Conservation (phyloP, 2,329 filamentous ascomycete species). For the Hypoxylon sp. region DNA sequence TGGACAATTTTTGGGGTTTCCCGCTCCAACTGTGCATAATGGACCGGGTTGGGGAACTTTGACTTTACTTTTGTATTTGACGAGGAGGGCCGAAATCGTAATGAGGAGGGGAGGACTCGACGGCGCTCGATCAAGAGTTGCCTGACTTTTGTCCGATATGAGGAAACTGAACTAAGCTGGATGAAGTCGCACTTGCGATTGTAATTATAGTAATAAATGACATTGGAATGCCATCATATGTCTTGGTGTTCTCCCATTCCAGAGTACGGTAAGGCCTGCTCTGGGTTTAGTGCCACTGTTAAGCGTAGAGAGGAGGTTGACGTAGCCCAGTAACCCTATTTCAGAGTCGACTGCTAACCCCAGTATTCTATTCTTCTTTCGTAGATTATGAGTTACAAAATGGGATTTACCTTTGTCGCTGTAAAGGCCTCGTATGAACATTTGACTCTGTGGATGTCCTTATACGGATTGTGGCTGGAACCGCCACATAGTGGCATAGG, state of each 20-base stretch:
- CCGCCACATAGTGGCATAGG: constrained; percentile 41
- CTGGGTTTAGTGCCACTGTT: constrained; percentile 2
- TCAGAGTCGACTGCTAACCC: neutral
- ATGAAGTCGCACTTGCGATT: constrained; percentile 34
- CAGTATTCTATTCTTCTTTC: neutral
- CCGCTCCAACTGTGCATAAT: constrained; percentile 37
- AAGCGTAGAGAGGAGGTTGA: constrained; percentile 7
- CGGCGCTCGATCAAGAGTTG: neutral
- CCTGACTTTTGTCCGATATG: neutral
- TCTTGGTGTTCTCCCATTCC: constrained; percentile 14
- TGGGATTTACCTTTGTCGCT: neutral
- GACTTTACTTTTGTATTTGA: constrained; percentile 7
- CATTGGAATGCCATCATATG: constrained; percentile 28
- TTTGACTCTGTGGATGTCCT: neutral
- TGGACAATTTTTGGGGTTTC: constrained; percentile 23
- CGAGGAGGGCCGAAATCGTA: neutral
- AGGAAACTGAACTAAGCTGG: constrained; percentile 10
- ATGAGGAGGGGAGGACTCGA: constrained; percentile 4
- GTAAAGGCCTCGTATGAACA: neutral
- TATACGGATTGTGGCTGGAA: constrained; percentile 37
- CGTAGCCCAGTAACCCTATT: constrained; percentile 4
- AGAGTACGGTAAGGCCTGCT: constrained; percentile 19
- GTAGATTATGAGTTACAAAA: neutral
- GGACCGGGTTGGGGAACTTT: constrained; percentile 1
- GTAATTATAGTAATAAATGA: constrained; percentile 33